Base-by-base conservation (phyloP, 1,284 basidiomycete species). In the Ustilago bromivora region DNA sequence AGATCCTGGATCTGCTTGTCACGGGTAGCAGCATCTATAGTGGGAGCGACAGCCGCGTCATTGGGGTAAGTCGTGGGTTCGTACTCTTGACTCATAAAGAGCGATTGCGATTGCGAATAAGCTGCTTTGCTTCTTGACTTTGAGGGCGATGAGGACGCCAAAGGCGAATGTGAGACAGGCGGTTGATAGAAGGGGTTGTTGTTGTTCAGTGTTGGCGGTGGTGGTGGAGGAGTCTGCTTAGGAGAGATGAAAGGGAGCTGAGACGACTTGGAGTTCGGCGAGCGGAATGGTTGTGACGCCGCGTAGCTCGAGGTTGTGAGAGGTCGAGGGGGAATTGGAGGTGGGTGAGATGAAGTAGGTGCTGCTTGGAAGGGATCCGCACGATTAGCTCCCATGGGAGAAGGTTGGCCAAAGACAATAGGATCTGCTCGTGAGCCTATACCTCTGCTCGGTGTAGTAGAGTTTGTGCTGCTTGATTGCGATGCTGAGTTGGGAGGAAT, bases 1-100 rank as follows among this genome's bases (percentile, higher is more conserved):
- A 83, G 66, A 13, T 77, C 61, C 31, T 67, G 67, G 17, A 84
- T 70, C 66, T 84, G 81, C 67, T 63, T 73, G 9, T 84, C 82
- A 17, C 83, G 76, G 7, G 83, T 79, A 1, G 62, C 64, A 0
- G 76, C 66, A 36, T 76, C 76, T 40, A 84, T 61, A 6, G 61
- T 28, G 13, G 71, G 70, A 7, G 61, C 75, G 1, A 36, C 34
- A 19, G 61, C 61, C 1, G 54, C 2, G 28, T 61, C 64, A 8
- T 66, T 41, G 46, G 57, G 12, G 46, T 28, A 57, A n/a, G 35
- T 49, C 51, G 61, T 57, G 57, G 34, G 65, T 11, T 65, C 49
- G 66, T 74, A 63, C 41, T 62, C 62, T 51, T 69, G 49, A 31
- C 49, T 55, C 46, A 70, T 51, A 43, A 64, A 66, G 19, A 61